phyloP scores from a whole-genome alignment of 164 flowering plant genomes.

The Nelumbo lutea region DNA sequence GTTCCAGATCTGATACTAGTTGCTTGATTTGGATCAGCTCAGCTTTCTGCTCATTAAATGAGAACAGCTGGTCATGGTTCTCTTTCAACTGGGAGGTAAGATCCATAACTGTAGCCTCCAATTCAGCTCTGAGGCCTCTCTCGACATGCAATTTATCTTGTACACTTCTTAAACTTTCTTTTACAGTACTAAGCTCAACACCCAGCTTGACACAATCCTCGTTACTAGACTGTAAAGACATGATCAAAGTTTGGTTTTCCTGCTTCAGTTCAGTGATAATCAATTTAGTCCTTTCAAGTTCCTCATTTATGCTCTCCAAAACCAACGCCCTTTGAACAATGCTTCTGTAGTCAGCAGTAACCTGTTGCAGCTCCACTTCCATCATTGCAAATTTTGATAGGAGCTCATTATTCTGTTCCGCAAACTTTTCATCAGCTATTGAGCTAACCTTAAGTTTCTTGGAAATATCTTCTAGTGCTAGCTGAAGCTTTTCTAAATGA shows the following conservation, averaged over 20 bases:
- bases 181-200: slow-evolving; percentile 37
- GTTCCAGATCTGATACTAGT: slow-evolving; percentile 38
- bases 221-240: slow-evolving; percentile 37
- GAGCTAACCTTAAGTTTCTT: slow-evolving; percentile 28
- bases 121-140: slow-evolving; percentile 34
- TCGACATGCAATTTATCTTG: slow-evolving; percentile 42
- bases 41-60: slow-evolving; percentile 34
- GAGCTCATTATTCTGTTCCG: slow-evolving; percentile 30
- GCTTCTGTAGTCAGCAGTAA: slow-evolving; percentile 28
- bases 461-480: slow-evolving; percentile 33
- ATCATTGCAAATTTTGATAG: slow-evolving; percentile 32
- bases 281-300: slow-evolving; percentile 28
- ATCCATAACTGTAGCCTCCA: slow-evolving; percentile 42
- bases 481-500: slow-evolving; percentile 42
- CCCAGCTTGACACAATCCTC: slow-evolving; percentile 42
- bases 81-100: slow-evolving; percentile 42
- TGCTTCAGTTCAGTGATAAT: slow-evolving; percentile 24
- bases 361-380: slow-evolving; percentile 41
- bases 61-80: slow-evolving; percentile 34
- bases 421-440: slow-evolving; percentile 40
- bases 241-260: slow-evolving; percentile 33
- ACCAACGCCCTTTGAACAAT: slow-evolving; percentile 33
- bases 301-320: slow-evolving; percentile 32
- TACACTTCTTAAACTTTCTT: slow-evolving; percentile 34
- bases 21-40: slow-evolving; percentile 42